Evolutionary conservation across 768 basidiomycete genomes (phyloP).

Genomic region (Suillus lakei): DNA sequence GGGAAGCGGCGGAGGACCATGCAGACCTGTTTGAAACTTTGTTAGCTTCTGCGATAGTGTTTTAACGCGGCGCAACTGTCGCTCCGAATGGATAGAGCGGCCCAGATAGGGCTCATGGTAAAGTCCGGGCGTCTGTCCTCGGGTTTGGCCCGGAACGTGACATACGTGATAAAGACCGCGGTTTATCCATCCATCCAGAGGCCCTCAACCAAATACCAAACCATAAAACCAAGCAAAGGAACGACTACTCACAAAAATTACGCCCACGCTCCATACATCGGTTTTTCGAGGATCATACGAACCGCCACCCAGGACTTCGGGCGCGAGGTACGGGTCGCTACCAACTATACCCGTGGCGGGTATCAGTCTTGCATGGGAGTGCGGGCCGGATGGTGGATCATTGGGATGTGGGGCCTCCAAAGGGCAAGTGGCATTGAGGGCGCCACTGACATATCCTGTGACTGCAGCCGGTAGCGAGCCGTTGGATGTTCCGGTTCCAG

Average conservation of each 20-base stretch:
- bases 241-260: conserved; percentile 80
- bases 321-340: conserved; percentile 97
- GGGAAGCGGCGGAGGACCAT: conserved; percentile 98
- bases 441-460: conserved; percentile 22
- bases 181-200: neutral
- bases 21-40: conserved; percentile 49
- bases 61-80: neutral
- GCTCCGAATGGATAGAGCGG: conserved; percentile 2
- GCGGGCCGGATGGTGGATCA: conserved; percentile 34
- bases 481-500: conserved; percentile 66
- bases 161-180: neutral
- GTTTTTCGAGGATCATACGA: conserved; percentile 95
- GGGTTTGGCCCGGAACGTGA: neutral
- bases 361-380: conserved; percentile 47
- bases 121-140: neutral
- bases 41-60: neutral
- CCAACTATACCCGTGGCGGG: conserved; percentile 91
- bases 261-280: conserved; percentile 97
- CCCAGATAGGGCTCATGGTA: neutral
- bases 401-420: conserved; percentile 10
- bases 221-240: neutral
- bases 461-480: conserved; percentile 8
- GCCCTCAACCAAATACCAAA: neutral
- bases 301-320: conserved; percentile 84
- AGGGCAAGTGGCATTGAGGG: neutral